These are phyloP conservation scores for Marchantia paleacea DNA, from an alignment of 225 moss, liverwort and hornwort species.

Conservation along the genomic window DNA sequence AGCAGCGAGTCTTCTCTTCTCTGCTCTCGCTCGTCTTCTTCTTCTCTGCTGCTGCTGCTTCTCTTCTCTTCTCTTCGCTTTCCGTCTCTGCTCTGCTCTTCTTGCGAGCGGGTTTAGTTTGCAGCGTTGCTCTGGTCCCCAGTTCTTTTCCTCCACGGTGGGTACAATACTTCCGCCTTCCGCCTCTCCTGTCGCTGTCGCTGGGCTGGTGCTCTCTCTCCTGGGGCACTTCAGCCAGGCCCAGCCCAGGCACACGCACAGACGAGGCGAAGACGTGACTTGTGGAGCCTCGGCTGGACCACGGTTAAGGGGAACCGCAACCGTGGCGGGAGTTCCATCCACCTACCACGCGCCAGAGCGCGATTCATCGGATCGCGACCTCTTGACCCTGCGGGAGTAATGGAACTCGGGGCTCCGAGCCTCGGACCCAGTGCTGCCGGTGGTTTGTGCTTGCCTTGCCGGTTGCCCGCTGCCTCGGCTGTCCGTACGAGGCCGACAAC, in stretches of 20 bases:
- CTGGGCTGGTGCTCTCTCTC: background rate
- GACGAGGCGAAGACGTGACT: too few relatives aligned
- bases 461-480: background rate
- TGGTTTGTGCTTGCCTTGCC: background rate
- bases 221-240: background rate
- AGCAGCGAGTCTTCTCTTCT: background rate
- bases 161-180: background rate
- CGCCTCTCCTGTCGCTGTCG: background rate
- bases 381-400: background rate
- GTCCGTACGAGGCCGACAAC: constrained; percentile 8
- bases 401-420: background rate
- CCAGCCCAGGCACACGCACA: background rate
- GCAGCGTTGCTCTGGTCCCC: background rate
- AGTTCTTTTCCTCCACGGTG: background rate
- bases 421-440: background rate
- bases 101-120: constrained; percentile 3
- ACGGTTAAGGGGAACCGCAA: background rate
- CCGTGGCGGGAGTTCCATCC: background rate
- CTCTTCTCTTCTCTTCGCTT: background rate
- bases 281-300: background rate
- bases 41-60: background rate
- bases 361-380: background rate
- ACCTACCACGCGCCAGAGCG: background rate
- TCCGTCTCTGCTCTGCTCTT: background rate
- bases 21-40: too few relatives aligned